phyloP scores from a whole-genome alignment of 768 basidiomycete species.

The Lactarius evosmus region DNA sequence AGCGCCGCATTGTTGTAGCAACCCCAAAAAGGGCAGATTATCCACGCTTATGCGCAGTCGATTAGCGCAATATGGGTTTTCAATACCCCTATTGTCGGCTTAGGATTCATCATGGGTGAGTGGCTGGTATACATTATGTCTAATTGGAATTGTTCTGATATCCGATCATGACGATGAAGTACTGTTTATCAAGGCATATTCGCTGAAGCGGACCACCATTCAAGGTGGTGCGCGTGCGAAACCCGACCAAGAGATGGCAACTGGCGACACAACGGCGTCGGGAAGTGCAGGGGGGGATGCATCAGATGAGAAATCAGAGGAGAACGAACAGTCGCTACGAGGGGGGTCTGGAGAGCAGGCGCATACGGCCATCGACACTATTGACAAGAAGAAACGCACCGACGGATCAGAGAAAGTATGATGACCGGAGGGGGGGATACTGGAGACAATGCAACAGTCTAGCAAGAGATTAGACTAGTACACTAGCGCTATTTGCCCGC shows the following conservation, averaged over 20 bases:
- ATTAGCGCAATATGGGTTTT: constrained; percentile 43
- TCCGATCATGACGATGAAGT: constrained; percentile 24
- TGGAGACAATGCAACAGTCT: not conserved
- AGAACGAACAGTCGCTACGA: not conserved
- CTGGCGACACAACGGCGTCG: not conserved
- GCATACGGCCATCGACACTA: not conserved
- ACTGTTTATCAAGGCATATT: constrained; percentile 38
- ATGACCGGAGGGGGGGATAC: not conserved
- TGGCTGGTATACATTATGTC: not conserved
- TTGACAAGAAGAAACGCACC: not conserved
- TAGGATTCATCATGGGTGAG: constrained; percentile 36
- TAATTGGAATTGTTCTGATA: not conserved
- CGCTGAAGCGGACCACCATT: constrained; percentile 34
- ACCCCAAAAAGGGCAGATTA: constrained; percentile 34
- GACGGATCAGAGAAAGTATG: constrained; percentile 2
- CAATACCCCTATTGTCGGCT: constrained; percentile 33
- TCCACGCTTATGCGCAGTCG: constrained; percentile 39
- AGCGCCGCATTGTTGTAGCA: constrained; percentile 29
- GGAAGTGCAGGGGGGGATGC: constrained; percentile 12
- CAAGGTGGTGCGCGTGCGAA: constrained; percentile 23
- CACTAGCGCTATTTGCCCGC: too few relatives aligned
- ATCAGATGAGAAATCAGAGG: constrained; percentile 14
- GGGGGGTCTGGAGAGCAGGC: not conserved
- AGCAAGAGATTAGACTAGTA: too few relatives aligned
- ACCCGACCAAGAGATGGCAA: constrained; percentile 29